These are phyloP conservation scores for Maudiozyma barnettii DNA, from an alignment of 805 yeast species.

Conservation along the genomic window DNA sequence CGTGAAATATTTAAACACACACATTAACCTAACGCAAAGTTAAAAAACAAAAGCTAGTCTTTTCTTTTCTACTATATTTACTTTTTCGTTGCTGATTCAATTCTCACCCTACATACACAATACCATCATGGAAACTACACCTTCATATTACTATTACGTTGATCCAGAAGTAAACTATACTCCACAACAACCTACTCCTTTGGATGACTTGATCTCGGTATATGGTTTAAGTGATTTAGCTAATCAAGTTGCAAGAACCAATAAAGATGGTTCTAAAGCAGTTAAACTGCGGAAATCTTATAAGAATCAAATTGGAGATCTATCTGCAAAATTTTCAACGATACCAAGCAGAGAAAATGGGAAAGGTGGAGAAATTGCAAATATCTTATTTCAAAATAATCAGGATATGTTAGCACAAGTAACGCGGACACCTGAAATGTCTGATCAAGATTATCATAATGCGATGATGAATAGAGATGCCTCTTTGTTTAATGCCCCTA, in stretches of 20 bases:
- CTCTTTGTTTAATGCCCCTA: conserved; percentile 16
- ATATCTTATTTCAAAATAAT: conserved; percentile 27
- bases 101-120: not conserved
- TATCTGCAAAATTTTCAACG: conserved; percentile 63
- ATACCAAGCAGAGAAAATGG: conserved; percentile 42
- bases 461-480: conserved; percentile 22
- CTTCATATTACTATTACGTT: conserved; percentile 32
- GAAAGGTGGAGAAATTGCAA: conserved; percentile 30
- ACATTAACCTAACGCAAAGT: no score
- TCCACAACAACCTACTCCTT: conserved; percentile 56
- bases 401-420: conserved; percentile 27
- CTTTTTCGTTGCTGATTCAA: not conserved
- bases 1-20: no score
- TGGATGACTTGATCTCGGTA: conserved; percentile 56
- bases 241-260: conserved; percentile 73
- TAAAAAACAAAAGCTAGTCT: not conserved
- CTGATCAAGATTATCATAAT: conserved; percentile 18
- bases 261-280: conserved; percentile 83
- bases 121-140: conserved; percentile 12
- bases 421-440: conserved; percentile 17
- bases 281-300: conserved; percentile 90
- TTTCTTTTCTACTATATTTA: not conserved
- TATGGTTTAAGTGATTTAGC: conserved; percentile 65
- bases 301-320: conserved; percentile 80
- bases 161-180: conserved; percentile 29